These are phyloP conservation scores for Amniculicola lignicola DNA, from an alignment of 495 filamentous ascomycete species.

Conservation along the genomic window DNA sequence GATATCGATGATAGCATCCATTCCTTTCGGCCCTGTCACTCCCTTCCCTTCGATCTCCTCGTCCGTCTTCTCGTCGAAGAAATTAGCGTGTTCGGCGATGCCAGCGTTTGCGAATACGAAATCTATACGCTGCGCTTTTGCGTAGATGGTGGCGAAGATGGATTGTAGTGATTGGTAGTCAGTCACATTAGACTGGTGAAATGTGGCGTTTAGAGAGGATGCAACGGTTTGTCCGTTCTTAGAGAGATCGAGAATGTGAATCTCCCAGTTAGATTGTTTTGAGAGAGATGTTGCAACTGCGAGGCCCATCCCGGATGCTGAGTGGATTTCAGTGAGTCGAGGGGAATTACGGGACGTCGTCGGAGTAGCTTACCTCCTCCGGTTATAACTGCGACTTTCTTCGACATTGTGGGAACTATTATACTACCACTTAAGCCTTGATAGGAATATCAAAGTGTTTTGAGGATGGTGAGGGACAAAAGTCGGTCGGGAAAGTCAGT, in stretches of 20 bases:
- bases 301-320: constrained; percentile 40
- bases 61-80: constrained; percentile 12
- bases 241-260: constrained; percentile 36
- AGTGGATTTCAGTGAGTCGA: not conserved
- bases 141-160: constrained; percentile 33
- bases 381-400: constrained; percentile 34
- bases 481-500: no score
- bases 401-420: not conserved
- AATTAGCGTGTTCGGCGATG: constrained; percentile 36
- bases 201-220: constrained; percentile 20
- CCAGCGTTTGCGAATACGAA: constrained; percentile 44
- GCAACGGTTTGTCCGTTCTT: constrained; percentile 25
- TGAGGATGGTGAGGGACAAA: not conserved
- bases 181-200: constrained; percentile 35
- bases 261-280: constrained; percentile 20
- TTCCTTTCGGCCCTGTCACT: constrained; percentile 11
- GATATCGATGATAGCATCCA: constrained; percentile 33
- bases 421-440: not conserved
- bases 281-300: constrained; percentile 35
- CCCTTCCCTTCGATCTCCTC: constrained; percentile 3
- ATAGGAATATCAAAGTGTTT: not conserved
- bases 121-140: constrained; percentile 31
- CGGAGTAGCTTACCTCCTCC: constrained; percentile 24
- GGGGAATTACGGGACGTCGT: not conserved
- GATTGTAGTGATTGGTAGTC: constrained; percentile 25